Conservation (phyloP, 1,284 basidiomycete species). For the Heterobasidion parviporum region DNA sequence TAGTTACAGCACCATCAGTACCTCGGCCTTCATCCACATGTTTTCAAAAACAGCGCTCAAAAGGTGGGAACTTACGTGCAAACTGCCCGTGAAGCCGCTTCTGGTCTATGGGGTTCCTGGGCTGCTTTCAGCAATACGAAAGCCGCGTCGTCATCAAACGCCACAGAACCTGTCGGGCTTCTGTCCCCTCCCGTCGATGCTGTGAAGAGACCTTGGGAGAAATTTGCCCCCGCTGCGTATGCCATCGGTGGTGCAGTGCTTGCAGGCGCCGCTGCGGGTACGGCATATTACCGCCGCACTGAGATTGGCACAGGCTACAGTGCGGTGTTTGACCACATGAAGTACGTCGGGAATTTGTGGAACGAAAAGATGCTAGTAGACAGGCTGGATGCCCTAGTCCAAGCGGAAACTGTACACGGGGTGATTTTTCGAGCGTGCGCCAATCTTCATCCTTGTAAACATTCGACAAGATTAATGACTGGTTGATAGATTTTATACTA, state of each 20-base stretch:
- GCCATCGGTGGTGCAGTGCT: slow-evolving; percentile 62
- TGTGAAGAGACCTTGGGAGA: slow-evolving; percentile 37
- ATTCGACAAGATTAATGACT: background rate
- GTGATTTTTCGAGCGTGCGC: slow-evolving; percentile 73
- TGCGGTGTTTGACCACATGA: slow-evolving; percentile 86
- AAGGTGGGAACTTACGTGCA: slow-evolving; percentile 71
- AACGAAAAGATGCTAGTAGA: slow-evolving; percentile 57
- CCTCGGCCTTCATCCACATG: slow-evolving; percentile 77
- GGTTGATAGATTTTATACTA: slow-evolving; percentile 63
- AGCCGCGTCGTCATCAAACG: slow-evolving; percentile 13
- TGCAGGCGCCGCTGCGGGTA: slow-evolving; percentile 81
- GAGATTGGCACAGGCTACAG: slow-evolving; percentile 65
- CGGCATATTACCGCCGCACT: slow-evolving; percentile 72
- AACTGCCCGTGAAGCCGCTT: slow-evolving; percentile 49
- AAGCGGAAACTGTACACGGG: slow-evolving; percentile 50
- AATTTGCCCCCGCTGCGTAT: slow-evolving; percentile 58
- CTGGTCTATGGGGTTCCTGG: slow-evolving; percentile 21
- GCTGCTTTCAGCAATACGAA: slow-evolving; percentile 28
- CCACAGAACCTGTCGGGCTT: slow-evolving; percentile 4
- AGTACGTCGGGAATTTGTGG: slow-evolving; percentile 86
- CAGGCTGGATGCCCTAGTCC: slow-evolving; percentile 57
- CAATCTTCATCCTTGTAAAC: background rate
- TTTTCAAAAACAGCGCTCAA: slow-evolving; percentile 80
- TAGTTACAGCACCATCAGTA: slow-evolving; percentile 41
- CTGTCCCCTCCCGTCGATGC: slow-evolving; percentile 12